phyloP scores from a whole-genome alignment of 2,329 filamentous ascomycete species.

The Hyphodiscus sp. region DNA sequence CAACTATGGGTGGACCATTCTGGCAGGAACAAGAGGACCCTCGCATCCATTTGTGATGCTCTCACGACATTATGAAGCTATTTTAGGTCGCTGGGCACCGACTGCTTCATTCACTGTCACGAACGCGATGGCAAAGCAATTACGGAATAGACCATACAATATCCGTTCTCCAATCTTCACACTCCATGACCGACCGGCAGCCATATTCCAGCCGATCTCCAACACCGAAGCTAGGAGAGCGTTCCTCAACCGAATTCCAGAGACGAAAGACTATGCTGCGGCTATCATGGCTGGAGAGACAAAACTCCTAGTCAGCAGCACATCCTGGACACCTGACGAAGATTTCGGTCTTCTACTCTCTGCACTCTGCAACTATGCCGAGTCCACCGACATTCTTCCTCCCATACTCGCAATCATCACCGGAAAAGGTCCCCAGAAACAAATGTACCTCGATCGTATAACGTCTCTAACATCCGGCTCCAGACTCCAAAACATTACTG shows the following conservation, averaged over 20 bases:
- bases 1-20: slow-evolving; percentile 95
- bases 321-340: slow-evolving; percentile 95
- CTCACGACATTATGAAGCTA: slow-evolving; percentile 70
- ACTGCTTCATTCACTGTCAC: slow-evolving; percentile 81
- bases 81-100: slow-evolving; percentile 60
- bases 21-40: slow-evolving; percentile 53
- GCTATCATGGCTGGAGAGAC: slow-evolving; percentile 52
- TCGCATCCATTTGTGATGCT: slow-evolving; percentile 70
- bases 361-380: slow-evolving; percentile 70
- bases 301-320: slow-evolving; percentile 80
- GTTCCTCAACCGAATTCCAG: slow-evolving; percentile 60
- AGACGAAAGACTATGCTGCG: slow-evolving; percentile 53
- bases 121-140: slow-evolving; percentile 73
- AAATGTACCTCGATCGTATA: slow-evolving; percentile 65
- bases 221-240: slow-evolving; percentile 39
- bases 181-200: slow-evolving; percentile 80
- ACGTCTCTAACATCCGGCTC: slow-evolving; percentile 51
- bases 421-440: slow-evolving; percentile 82
- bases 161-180: slow-evolving; percentile 61
- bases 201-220: slow-evolving; percentile 68
- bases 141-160: slow-evolving; percentile 56
- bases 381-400: slow-evolving; percentile 29
- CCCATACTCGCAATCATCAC: slow-evolving; percentile 90
- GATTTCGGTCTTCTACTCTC: slow-evolving; percentile 86
- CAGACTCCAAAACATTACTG: slow-evolving; percentile 61